Conservation (phyloP, 1,139 yeast species). For the Geotrichum aggregatum region DNA sequence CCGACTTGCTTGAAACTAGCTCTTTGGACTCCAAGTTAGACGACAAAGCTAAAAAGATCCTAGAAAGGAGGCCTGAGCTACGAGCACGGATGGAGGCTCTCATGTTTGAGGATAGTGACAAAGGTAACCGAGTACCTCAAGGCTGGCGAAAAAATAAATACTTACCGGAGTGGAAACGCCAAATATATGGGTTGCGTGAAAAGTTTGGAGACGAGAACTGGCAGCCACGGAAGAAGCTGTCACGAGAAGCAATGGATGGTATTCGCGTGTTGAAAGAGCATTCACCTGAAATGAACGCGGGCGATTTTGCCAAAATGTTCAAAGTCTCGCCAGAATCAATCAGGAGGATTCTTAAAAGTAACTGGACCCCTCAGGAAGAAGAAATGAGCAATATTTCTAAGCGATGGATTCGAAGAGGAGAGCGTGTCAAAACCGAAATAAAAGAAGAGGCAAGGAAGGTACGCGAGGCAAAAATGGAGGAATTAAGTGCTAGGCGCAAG, state of each 20-base stretch:
- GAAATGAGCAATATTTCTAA: constrained; percentile 43
- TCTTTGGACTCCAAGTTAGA: constrained; percentile 10
- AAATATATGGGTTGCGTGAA: constrained; percentile 56
- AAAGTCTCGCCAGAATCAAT: constrained; percentile 78
- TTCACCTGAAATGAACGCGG: constrained; percentile 56
- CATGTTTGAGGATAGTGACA: constrained; percentile 1
- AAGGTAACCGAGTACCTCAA: constrained; percentile 37
- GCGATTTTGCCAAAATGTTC: constrained; percentile 61
- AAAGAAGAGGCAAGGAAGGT: constrained; percentile 16
- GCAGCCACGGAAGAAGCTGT: constrained; percentile 66
- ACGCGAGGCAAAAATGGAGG: constrained; percentile 15
- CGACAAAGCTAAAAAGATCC: constrained; percentile 15
- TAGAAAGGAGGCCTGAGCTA: constrained; percentile 18
- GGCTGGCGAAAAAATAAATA: constrained; percentile 43
- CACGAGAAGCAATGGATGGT: constrained; percentile 67
- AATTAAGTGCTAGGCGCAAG: neutral
- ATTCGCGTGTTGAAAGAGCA: constrained; percentile 52
- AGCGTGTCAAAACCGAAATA: constrained; percentile 29
- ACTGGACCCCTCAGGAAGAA: constrained; percentile 67
- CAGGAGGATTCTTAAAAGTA: constrained; percentile 69
- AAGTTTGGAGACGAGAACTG: constrained; percentile 57
- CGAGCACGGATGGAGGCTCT: constrained; percentile 6
- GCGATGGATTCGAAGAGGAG: constrained; percentile 52
- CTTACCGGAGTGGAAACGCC: constrained; percentile 62
- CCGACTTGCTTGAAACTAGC: neutral